Conservation (phyloP, 208 protist species). For the Herpetomonas tarakana region DNA sequence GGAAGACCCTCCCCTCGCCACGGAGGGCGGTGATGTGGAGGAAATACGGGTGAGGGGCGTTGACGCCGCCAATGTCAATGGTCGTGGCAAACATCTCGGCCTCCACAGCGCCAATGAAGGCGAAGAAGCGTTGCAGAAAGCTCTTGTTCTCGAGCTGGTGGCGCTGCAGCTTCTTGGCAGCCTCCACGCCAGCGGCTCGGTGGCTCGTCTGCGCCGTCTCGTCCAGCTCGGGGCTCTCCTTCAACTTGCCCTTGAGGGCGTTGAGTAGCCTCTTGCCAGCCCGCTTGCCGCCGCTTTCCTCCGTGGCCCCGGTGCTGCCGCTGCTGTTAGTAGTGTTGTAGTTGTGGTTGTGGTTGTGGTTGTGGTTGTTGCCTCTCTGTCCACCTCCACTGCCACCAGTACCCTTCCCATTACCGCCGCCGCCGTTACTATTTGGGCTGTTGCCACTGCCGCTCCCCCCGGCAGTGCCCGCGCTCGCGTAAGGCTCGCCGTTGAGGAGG, state of each 20-base stretch:
- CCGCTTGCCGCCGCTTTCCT: background rate
- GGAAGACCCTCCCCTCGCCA: constrained; percentile 52
- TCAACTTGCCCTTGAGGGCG: constrained; percentile 10
- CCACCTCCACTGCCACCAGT: too few relatives aligned
- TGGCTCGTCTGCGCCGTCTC: constrained; percentile 7
- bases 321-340: background rate
- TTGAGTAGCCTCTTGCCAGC: constrained; percentile 13
- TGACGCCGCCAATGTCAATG: constrained; percentile 67
- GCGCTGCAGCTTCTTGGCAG: constrained; percentile 40
- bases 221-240: constrained; percentile 18
- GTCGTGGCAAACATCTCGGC: constrained; percentile 68
- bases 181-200: constrained; percentile 15
- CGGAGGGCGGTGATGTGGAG: constrained; percentile 70
- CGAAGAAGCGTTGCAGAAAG: constrained; percentile 65
- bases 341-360: background rate
- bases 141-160: constrained; percentile 35
- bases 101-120: constrained; percentile 72
- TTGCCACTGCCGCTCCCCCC: constrained; percentile 4
- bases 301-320: background rate
- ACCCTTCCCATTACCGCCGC: background rate
- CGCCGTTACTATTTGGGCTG: background rate
- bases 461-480: constrained; percentile 5
- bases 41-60: constrained; percentile 69
- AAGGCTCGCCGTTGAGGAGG: constrained; percentile 15
- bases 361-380: constrained; percentile 1